Percentiles rank a stretch among this genome's conserved stretches.
These are phyloP conservation scores for Ophioceras dolichostomum DNA, from an alignment of 2,329 filamentous ascomycete genomes.

Conservation along the genomic window DNA sequence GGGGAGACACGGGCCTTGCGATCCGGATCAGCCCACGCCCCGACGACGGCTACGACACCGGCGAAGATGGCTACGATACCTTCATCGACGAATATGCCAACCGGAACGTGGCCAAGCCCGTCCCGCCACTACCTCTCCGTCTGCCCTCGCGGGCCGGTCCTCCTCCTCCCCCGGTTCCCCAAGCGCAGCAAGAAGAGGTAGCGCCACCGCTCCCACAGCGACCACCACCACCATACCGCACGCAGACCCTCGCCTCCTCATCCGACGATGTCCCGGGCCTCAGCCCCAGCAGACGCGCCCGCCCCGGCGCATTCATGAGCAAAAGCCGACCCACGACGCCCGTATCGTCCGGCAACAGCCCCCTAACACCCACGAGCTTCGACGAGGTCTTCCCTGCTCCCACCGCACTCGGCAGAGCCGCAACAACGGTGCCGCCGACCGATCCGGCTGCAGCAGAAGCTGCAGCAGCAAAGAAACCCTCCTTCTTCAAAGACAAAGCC, in stretches of 20 bases:
- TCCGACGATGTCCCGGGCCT: conserved; percentile 1
- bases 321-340: conserved; percentile 1
- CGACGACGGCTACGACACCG: neutral
- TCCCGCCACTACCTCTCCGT: conserved; percentile 1
- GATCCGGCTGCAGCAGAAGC: conserved; percentile 48
- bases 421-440: conserved; percentile 42
- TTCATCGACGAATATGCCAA: neutral
- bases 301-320: conserved; percentile 1
- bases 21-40: neutral
- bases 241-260: neutral
- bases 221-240: neutral
- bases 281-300: neutral
- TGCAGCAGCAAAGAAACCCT: conserved; percentile 1
- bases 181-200: neutral
- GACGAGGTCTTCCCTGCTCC: neutral
- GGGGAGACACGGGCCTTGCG: neutral
- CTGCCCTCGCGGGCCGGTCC: neutral
- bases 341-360: conserved; percentile 1
- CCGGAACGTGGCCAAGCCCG: neutral
- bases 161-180: neutral
- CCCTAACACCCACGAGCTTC: conserved; percentile 1
- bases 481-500: conserved; percentile 34
- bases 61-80: neutral
- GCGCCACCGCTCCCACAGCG: neutral
- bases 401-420: conserved; percentile 13